phyloP scores from a whole-genome alignment of 257 asterid genomes.

The Perilla frutescens region DNA sequence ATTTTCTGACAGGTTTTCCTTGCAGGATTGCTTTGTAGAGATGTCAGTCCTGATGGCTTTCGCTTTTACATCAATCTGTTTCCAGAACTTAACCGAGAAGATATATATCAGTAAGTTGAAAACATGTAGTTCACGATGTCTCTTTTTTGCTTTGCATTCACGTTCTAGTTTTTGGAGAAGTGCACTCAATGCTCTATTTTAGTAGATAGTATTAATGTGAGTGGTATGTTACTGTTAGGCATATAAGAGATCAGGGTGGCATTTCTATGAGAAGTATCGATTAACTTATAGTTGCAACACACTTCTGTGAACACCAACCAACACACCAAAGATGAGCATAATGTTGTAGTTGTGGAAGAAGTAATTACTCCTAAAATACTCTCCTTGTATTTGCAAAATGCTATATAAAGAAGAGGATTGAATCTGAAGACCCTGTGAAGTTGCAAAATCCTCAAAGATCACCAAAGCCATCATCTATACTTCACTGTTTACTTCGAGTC shows the following conservation, averaged over 20 bases:
- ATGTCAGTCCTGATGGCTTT: constrained; percentile 94
- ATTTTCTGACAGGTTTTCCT: constrained; percentile 33
- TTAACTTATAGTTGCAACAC: background rate
- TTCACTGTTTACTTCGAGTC: no score
- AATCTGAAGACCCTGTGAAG: no score
- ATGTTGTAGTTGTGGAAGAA: background rate
- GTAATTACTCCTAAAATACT: background rate
- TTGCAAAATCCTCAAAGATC: no score
- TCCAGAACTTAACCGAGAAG: constrained; percentile 64
- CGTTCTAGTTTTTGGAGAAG: background rate
- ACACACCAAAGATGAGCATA: background rate
- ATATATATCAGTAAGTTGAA: constrained; percentile 66
- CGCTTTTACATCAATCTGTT: constrained; percentile 79
- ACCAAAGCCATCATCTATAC: no score
- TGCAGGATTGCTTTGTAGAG: constrained; percentile 94
- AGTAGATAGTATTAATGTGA: background rate
- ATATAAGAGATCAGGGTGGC: no score
- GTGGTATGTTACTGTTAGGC: background rate
- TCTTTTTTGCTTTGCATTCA: constrained; percentile 3
- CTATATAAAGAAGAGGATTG: background rate
- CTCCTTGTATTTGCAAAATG: background rate
- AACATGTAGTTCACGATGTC: constrained; percentile 13
- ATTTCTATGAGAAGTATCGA: no score
- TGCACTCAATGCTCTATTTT: background rate
- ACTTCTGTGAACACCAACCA: background rate